Conservation (phyloP, 2,329 filamentous ascomycete genomes). For the Lizonia empirigonia region DNA sequence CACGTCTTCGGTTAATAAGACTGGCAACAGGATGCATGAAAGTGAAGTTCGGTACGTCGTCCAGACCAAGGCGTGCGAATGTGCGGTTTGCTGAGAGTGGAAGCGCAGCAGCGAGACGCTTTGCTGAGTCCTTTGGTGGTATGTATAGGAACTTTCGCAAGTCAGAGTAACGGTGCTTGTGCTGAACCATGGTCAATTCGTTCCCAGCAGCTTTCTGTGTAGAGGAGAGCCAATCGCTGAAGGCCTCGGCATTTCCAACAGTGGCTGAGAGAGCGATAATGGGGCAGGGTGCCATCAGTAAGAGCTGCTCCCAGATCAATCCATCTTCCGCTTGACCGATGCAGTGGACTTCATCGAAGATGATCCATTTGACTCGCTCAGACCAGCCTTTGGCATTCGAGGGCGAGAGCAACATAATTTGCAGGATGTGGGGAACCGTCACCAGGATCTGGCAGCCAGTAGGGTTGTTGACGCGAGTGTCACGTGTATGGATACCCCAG, state of each 20-base stretch:
- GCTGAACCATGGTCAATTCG: slow-evolving; percentile 70
- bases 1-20: slow-evolving; percentile 65
- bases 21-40: slow-evolving; percentile 71
- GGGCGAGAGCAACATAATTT: slow-evolving; percentile 73
- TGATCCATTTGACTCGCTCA: slow-evolving; percentile 71
- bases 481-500: slow-evolving; percentile 79
- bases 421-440: slow-evolving; percentile 77
- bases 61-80: slow-evolving; percentile 54
- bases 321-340: slow-evolving; percentile 79
- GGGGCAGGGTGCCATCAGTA: slow-evolving; percentile 74
- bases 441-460: slow-evolving; percentile 75
- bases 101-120: slow-evolving; percentile 55
- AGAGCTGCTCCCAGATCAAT: slow-evolving; percentile 77
- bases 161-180: slow-evolving; percentile 74
- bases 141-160: slow-evolving; percentile 74
- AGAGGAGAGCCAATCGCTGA: slow-evolving; percentile 69
- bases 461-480: slow-evolving; percentile 76
- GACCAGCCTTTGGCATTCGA: slow-evolving; percentile 73
- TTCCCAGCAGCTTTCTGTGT: slow-evolving; percentile 68
- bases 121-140: slow-evolving; percentile 48
- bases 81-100: slow-evolving; percentile 52
- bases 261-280: slow-evolving; percentile 82
- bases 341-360: slow-evolving; percentile 82
- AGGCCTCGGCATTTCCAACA: slow-evolving; percentile 74
- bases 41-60: slow-evolving; percentile 57